Conservation (phyloP, 2,329 filamentous ascomycete genomes). For the Aspergillus fijiensis region DNA sequence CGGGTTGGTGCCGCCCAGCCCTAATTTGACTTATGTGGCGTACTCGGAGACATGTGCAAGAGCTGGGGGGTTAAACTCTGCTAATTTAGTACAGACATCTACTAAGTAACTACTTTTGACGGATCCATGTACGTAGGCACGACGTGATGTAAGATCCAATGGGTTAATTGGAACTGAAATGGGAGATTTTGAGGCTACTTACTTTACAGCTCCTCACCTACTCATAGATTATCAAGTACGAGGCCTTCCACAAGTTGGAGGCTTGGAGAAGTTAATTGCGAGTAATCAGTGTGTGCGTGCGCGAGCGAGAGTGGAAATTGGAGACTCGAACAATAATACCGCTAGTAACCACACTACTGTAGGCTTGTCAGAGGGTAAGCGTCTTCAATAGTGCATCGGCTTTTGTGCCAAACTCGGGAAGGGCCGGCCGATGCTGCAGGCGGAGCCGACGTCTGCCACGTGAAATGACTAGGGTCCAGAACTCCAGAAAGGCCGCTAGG, state of each 20-base stretch:
- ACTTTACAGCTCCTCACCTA: no score
- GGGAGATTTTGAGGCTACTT: not conserved
- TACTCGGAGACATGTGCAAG: not conserved
- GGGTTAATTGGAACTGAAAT: not conserved
- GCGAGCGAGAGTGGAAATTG: not conserved
- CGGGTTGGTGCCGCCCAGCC: not conserved
- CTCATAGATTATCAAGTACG: no score
- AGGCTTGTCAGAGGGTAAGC: constrained; percentile 11
- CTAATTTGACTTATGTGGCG: not conserved
- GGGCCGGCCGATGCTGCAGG: constrained; percentile 24
- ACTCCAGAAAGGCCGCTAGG: constrained; percentile 19
- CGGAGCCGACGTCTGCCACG: constrained; percentile 26
- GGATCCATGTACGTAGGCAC: no score
- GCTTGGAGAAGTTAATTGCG: no score
- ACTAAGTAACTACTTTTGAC: no score
- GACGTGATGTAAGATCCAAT: not conserved
- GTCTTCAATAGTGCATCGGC: constrained; percentile 27
- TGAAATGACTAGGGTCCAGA: constrained; percentile 28
- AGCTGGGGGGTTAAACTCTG: not conserved
- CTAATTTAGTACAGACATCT: not conserved
- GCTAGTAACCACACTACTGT: constrained; percentile 4
- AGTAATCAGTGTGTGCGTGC: no score
- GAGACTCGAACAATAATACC: not conserved
- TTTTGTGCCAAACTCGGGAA: constrained; percentile 32
- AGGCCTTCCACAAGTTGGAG: not conserved